Base-by-base conservation (phyloP, 768 basidiomycete genomes). In the Suillus occidentalis region DNA sequence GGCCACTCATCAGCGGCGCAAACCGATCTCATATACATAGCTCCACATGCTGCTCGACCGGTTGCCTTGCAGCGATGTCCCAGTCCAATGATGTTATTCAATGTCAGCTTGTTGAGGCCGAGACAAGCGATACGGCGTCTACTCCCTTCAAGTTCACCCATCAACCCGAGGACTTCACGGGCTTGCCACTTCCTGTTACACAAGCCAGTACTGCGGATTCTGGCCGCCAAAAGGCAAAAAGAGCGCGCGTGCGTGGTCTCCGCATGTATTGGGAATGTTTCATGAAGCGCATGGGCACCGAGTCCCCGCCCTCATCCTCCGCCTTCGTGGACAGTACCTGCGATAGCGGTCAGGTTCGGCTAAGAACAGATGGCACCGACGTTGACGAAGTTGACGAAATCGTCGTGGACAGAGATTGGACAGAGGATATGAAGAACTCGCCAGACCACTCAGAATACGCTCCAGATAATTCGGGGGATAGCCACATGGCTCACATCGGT, bases 371-470 rank as follows among this genome's bases (percentile, higher is more conserved):
- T 16, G 79, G 74, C 42, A 25, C 47, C 36, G 68, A 76, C 10
- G 77, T 71, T 7, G 80, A 79, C 37, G 77, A 80, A 61, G 86
- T 92, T 9, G 85, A 93, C 73, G 85, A 90, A 77, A 85, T 92
- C 25, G 86, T 93, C 28, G 91, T 93, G 18, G 91, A 93, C 74
- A 83, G 90, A 56, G 77, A 81, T 39, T 90, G 89, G 89, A 78
- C 82, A 3, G 86, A 87, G 63, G 85, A 86, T 65, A 79, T 84
- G 66, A 85, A 82, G 72, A 86, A 80, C 60, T 84, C 84, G 25
- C 73, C 81, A 49, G 76, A 83, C 28, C 83, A 83, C 62, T 87
- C 88, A 36, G 82, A 84, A 78, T 61, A 69, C 20, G 80, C 76
- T 20, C 82, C 80, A 18, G 83, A 87, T 50, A 85, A 84, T 76